Base-by-base conservation (phyloP, 192 early-diverging fungal genomes). In the Coemansia sp. region DNA sequence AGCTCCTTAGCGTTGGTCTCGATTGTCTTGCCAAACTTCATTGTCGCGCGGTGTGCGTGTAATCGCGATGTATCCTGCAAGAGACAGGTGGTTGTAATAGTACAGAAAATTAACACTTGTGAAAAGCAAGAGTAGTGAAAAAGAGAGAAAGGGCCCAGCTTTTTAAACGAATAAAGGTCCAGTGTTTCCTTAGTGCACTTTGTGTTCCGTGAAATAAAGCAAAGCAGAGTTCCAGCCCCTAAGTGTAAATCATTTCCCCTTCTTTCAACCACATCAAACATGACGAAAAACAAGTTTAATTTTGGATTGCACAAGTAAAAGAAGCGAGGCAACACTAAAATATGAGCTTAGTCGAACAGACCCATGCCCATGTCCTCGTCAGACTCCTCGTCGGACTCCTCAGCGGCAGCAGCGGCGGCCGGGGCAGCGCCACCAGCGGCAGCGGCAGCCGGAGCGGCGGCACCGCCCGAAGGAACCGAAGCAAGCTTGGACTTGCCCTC, bases 361-460 rank as follows among this genome's bases (percentile, higher is more conserved):
- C 94, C 94, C 83, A 96, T 91, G 73, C 92, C 94, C 94, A 96
- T 96, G 83, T 98, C 94, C 71, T 95, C 90, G 68, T 85, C 88
- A 82, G 93, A 91, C 84, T 91, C 92, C 86, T 93, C 90, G 70
- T 89, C 85, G 71, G 82, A 72, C 70, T 83, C 77, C 55, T 64
- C 84, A 28, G 72, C 86, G 55, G 75, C 88, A 57, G 85, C 89
- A 64, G 83, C 88, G 60, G 81, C 87, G 67, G 72, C 88, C 65
- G 83, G 82, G 81, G 81, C 87, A 67, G 67, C 88, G 58, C 70
- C 87, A 64, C 84, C 90, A 64, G 85, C 90, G 60, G 85, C 84
- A 55, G 81, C 85, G 68, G 75, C 82, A 69, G 62, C 83, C 80
- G 85, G 71, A 47, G 86, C 72, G 73, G 81, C 90, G 78, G 85